Base-by-base conservation (phyloP, 2,329 filamentous ascomycete genomes). In the Fusarium kyushuense region DNA sequence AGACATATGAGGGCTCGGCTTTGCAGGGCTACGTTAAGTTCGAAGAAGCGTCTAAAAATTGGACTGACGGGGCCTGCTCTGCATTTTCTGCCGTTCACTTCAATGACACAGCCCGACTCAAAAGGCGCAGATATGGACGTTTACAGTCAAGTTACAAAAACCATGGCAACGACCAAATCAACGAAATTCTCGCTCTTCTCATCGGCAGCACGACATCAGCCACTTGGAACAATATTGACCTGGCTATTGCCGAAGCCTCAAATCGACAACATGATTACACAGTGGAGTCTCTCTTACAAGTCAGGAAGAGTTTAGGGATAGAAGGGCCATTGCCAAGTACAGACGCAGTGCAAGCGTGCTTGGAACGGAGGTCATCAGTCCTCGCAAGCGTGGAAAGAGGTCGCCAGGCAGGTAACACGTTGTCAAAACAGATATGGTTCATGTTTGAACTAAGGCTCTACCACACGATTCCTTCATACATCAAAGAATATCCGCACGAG, bases 1-100 rank as follows among this genome's bases (percentile, higher is more conserved):
- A 13, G 10, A 36, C 6, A 2, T 61, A 74, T 9, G 47, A 67
- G 27, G 19, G 21, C 4, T 57, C 56, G 5, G 19, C 52, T 1
- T 1, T 59, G 3, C 16, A 19, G 2, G 52, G 56, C 0, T 42
- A 13, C 1, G 42, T 27, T 3, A 36, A 52, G 3, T 42, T 33
- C 16, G 36, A 35, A 19, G 3, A 29, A 2, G 36, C 51, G 2
- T 10, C 17, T 21, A 8, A 29, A 11, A 33, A 14, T 6, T 51
- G 45, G 35, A 4, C 2, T 2, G 35, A 6, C 6, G 19, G 5
- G 11, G n/a, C n/a, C 5, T 36, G n/a, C n/a, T 36, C 10, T 19
- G 10, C 35, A 36, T 36, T 12, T 36, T n/a, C 7, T 19, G n/a
- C 35, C 6, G 35, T 19, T 2, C n/a, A 4, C 10, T 5, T 36